A percentile compares a stretch with the other conserved stretches of the same genome.
Evolutionary conservation across 106 monocot species (phyloP).

Genomic region (Dioscorea alata): DNA sequence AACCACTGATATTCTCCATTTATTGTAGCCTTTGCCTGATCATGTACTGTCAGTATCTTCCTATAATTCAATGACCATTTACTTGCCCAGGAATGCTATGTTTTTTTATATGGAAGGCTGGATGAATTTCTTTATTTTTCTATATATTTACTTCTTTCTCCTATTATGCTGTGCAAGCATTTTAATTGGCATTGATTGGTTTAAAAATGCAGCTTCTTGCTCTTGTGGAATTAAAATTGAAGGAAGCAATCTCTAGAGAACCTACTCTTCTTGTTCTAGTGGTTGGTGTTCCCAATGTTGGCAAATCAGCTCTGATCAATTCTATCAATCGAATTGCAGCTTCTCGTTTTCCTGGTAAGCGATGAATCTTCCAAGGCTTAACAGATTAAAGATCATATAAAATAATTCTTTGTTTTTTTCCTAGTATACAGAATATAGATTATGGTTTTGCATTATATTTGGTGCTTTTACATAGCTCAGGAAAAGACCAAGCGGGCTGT

Average conservation of each 20-base stretch:
- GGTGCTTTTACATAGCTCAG: slow-evolving; percentile 35
- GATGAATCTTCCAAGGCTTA: slow-evolving; percentile 1
- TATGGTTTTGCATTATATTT: too few species aligned
- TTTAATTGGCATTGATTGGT: neutral
- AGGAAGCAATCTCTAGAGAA: slow-evolving; percentile 81
- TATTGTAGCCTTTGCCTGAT: too few species aligned
- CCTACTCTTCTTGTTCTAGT: slow-evolving; percentile 97
- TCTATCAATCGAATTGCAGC: slow-evolving; percentile 77
- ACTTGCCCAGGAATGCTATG: too few species aligned
- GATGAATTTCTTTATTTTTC: too few species aligned
- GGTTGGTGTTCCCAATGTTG: slow-evolving; percentile 96
- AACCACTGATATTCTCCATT: too few species aligned
- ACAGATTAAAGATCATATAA: too few species aligned
- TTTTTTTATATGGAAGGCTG: too few species aligned
- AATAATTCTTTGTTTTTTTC: too few species aligned
- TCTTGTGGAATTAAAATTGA: slow-evolving; percentile 84
- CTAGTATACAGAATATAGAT: too few species aligned
- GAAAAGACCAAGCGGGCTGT: slow-evolving; percentile 85
- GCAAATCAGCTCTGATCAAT: slow-evolving; percentile 97
- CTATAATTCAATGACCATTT: too few species aligned
- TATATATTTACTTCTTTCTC: too few species aligned
- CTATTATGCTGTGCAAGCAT: neutral
- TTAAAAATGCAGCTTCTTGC: slow-evolving; percentile 66
- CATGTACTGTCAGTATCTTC: too few species aligned
- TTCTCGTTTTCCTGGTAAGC: slow-evolving; percentile 87